Conservation (phyloP, 164 flowering plant species). For the Platanus orientalis region DNA sequence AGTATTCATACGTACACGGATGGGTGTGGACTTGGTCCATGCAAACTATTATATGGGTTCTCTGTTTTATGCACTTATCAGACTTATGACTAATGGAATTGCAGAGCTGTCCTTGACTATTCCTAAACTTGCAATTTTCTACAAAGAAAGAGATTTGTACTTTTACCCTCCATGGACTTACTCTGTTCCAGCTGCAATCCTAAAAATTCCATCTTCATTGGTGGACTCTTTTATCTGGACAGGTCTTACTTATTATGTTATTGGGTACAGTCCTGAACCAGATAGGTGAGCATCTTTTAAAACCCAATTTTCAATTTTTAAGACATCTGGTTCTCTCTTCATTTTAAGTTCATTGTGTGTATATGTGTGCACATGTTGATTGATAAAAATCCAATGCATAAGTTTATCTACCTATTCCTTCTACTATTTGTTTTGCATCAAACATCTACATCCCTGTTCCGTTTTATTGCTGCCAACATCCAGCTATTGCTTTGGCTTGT, state of each 20-base stretch:
- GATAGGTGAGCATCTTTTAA: constrained; percentile 25
- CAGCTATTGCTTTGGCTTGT: constrained; percentile 18
- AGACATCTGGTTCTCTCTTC: not conserved
- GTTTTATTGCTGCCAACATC: constrained; percentile 41
- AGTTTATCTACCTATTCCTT: constrained; percentile 53
- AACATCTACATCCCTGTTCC: constrained; percentile 45
- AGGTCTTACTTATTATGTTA: constrained; percentile 44
- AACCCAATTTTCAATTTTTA: not conserved
- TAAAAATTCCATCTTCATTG: constrained; percentile 46
- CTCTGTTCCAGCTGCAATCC: constrained; percentile 42
- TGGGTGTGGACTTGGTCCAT: constrained; percentile 26
- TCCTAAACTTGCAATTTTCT: constrained; percentile 43
- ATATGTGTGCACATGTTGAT: too few relatives aligned
- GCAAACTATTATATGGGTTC: constrained; percentile 39
- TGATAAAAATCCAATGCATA: too few relatives aligned
- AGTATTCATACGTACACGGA: constrained; percentile 39
- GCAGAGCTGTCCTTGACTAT: constrained; percentile 48
- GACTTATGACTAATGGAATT: constrained; percentile 43
- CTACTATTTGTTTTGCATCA: constrained; percentile 41
- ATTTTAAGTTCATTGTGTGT: not conserved
- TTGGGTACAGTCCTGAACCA: constrained; percentile 50
- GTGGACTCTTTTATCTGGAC: constrained; percentile 46
- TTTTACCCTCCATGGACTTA: constrained; percentile 65
- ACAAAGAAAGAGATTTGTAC: constrained; percentile 41
- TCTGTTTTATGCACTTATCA: constrained; percentile 39